Conservation (phyloP, 768 basidiomycete species). For the Cubamyces sp. region DNA sequence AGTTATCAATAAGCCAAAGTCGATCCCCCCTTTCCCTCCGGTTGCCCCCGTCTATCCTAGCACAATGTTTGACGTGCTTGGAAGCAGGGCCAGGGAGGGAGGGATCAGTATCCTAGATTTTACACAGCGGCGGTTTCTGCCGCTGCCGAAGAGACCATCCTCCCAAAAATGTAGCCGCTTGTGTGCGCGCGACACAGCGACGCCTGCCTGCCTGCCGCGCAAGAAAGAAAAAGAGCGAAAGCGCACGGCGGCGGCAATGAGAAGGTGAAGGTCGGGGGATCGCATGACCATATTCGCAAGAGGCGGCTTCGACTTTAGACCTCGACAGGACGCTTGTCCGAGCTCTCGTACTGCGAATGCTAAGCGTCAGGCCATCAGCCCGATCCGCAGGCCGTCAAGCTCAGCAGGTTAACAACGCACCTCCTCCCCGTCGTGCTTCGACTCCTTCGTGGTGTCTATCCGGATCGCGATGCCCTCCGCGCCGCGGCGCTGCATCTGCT, state of each 20-base stretch:
- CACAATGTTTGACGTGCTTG: not conserved
- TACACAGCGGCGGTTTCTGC: not conserved
- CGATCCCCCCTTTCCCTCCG: not conserved
- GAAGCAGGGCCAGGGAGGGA: not conserved
- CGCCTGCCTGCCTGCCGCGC: no score
- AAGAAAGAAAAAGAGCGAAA: not conserved
- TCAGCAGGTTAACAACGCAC: not conserved
- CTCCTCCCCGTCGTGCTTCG: constrained; percentile 40
- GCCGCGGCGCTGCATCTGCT: constrained; percentile 3
- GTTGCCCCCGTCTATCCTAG: not conserved
- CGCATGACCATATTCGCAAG: not conserved
- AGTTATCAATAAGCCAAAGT: not conserved
- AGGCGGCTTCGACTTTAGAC: constrained; percentile 2
- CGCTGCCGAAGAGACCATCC: no score
- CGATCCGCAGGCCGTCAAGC: no score
- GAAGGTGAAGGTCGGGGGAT: not conserved
- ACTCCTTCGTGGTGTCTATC: constrained; percentile 64
- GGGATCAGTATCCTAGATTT: constrained; percentile 13
- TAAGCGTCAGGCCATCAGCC: not conserved
- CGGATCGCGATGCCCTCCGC: constrained; percentile 55
- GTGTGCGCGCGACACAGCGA: no score
- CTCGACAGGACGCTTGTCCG: constrained; percentile 19
- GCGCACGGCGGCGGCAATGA: not conserved
- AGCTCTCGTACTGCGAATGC: constrained; percentile 14
- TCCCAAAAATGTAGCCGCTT: no score